Percentiles rank a stretch among this genome's conserved stretches.
phyloP scores from a whole-genome alignment of 345 rosid genomes.

The Firmiana major region DNA sequence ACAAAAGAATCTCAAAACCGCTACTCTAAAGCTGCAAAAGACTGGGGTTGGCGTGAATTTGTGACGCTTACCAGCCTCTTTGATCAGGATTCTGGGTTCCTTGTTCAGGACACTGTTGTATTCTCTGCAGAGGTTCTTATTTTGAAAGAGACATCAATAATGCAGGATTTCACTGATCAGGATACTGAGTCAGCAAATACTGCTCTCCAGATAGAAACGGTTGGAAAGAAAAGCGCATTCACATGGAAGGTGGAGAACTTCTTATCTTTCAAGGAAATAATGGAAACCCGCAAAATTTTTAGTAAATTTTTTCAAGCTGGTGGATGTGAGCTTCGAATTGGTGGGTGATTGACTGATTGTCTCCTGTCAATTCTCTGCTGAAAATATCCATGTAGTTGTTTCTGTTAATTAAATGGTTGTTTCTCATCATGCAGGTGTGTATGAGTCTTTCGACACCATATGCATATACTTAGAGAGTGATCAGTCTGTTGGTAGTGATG shows the following conservation, averaged over 20 bases:
- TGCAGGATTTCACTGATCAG: slow-evolving; percentile 63
- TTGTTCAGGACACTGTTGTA: slow-evolving; percentile 86
- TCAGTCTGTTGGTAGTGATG: slow-evolving; percentile 85
- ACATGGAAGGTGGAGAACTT: slow-evolving; percentile 99
- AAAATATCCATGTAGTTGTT: slow-evolving; percentile 19
- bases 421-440: slow-evolving; percentile 76
- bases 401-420: slow-evolving; percentile 26
- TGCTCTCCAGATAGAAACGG: slow-evolving; percentile 48
- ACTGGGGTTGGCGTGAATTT: slow-evolving; percentile 99
- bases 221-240: slow-evolving; percentile 75
- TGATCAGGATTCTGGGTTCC: slow-evolving; percentile 99
- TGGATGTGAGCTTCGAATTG: slow-evolving; percentile 99
- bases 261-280: slow-evolving; percentile 91
- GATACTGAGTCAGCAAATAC: slow-evolving; percentile 46
- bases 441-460: slow-evolving; percentile 98
- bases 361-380: slow-evolving; percentile 17
- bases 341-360: slow-evolving; percentile 36
- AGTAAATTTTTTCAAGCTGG: slow-evolving; percentile 99
- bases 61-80: slow-evolving; percentile 95
- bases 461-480: slow-evolving; percentile 99
- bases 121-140: slow-evolving; percentile 99
- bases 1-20: slow-evolving; percentile 99
- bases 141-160: slow-evolving; percentile 81
- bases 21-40: slow-evolving; percentile 98
- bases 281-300: slow-evolving; percentile 97